Conservation (phyloP, 192 early-diverging fungal species). For the Backusella parvicylindrica region DNA sequence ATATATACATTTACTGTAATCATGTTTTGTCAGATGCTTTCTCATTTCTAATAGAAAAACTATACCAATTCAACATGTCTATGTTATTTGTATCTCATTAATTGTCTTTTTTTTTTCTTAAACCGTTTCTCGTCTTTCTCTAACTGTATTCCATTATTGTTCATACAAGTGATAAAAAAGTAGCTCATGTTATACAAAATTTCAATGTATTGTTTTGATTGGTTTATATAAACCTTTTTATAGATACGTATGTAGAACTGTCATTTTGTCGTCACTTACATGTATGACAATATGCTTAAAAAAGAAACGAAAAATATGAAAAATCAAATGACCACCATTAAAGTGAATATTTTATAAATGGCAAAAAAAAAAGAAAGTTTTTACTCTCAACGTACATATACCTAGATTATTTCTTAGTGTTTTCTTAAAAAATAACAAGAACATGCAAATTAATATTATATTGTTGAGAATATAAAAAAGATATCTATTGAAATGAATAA, state of each 20-base stretch:
- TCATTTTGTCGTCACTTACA: not conserved
- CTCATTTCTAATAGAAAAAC: not conserved
- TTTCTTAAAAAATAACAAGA: too few species aligned
- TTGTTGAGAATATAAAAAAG: not conserved
- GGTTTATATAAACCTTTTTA: not conserved
- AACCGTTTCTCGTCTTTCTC: not conserved
- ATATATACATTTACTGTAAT: not conserved
- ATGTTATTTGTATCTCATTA: not conserved
- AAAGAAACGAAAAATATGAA: not conserved
- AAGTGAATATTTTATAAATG: too few species aligned
- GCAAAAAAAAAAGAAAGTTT: not conserved
- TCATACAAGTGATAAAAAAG: not conserved
- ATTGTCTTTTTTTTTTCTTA: not conserved
- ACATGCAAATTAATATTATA: not conserved
- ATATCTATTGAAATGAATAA: not conserved
- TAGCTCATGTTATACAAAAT: not conserved
- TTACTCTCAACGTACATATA: too few species aligned
- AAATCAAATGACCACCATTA: not conserved
- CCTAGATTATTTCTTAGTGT: too few species aligned
- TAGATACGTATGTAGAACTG: not conserved
- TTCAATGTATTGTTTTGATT: not conserved
- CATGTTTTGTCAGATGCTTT: not conserved
- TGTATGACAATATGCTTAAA: not conserved
- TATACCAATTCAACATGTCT: not conserved
- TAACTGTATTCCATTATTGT: not conserved